Conservation (phyloP, 2,329 filamentous ascomycete species). For the Ceratocystis destructans region DNA sequence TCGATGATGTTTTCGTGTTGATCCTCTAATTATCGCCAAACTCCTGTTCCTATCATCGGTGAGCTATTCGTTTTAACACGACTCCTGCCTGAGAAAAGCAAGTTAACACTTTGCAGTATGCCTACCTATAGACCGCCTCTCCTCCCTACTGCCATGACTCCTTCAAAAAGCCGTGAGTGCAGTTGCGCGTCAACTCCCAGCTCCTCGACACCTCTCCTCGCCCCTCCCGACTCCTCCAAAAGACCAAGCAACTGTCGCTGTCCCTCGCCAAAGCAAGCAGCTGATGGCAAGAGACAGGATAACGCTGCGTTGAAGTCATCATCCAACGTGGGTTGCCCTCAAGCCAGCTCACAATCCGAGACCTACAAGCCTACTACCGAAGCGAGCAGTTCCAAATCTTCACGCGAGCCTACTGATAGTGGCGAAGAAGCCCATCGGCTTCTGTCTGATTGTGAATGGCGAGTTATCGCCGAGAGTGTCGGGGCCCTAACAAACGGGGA, state of each 20-base stretch:
- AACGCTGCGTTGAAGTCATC: not conserved
- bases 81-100: not conserved
- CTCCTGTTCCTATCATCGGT: not conserved
- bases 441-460: conserved; percentile 15
- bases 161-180: not conserved
- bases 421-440: conserved; percentile 7
- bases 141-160: not conserved
- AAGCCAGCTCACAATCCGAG: not conserved
- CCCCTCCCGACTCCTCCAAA: not conserved
- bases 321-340: not conserved
- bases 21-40: not conserved
- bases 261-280: not conserved
- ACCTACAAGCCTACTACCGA: too few relatives aligned
- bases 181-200: not conserved
- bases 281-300: not conserved
- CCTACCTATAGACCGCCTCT: not conserved
- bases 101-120: not conserved
- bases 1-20: not conserved
- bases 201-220: not conserved
- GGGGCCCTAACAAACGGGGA: conserved; percentile 24
- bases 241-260: not conserved
- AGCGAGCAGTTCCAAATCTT: too few relatives aligned
- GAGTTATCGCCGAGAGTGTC: conserved; percentile 15
- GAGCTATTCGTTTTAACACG: not conserved
- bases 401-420: not conserved